Base-by-base conservation (phyloP, 2,329 filamentous ascomycete species). In the Cordyceps tenuipes region DNA sequence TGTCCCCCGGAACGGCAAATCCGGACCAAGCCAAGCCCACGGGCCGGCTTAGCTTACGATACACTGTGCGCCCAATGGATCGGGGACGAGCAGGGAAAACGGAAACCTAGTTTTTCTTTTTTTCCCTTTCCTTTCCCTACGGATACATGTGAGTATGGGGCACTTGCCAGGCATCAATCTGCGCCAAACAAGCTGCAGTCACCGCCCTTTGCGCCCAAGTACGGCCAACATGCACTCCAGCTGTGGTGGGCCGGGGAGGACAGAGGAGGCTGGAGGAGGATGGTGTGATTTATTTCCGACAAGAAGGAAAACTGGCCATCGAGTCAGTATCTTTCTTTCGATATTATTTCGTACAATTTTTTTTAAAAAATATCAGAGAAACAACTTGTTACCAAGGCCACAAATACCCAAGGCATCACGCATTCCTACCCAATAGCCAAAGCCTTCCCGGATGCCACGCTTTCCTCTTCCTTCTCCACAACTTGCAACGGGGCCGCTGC, bases 141-240 rank as follows among this genome's bases (percentile, higher is more conserved):
- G 23, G 23, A 23, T 51, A 50, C 46, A 58, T 58, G 47, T 43
- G 55, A 50, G 44, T 47, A 58, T 58, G 55, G 55, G 55, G 46
- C 12, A 17, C 15, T 49, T 34, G n/a, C 54, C n/a, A 29, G 54
- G 54, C 44, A 48, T 51, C 56, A 58, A 58, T 12, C 56, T 29
- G 34, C 36, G 15, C 56, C 36, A 36, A 36, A 13, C 23, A 58
- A 44, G 1, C 7, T 8, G 29, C 7, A 29, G 56, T 58, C 56
- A 58, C 56, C 56, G 56, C 56, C 56, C 56, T 58, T 58, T 58
- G 56, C 34, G 56, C 43, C 47, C 54, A 57, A 57, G 54, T 57
- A 56, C 39, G 39, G 43, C 29, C 43, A 19, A 48, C 48, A 43
- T 29, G 29, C 29, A 29, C 29, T 29, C 29, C 29, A 39, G 41